Evolutionary conservation across 73 alveolate genomes (phyloP).

Genomic region (Uronychia setigera): DNA sequence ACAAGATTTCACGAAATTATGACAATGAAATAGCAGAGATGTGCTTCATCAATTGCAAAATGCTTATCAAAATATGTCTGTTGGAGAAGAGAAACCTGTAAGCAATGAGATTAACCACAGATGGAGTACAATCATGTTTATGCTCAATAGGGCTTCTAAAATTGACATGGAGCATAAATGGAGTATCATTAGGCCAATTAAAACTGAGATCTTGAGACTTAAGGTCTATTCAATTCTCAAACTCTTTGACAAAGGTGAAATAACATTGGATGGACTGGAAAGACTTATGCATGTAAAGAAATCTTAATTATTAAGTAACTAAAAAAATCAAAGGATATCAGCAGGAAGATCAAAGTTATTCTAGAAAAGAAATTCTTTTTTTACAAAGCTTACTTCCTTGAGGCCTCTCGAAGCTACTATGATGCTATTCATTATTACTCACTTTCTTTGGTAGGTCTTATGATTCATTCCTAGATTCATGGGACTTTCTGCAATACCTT

Average conservation of each 20-base stretch:
- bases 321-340: neutral
- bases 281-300: neutral
- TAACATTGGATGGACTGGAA: neutral
- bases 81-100: neutral
- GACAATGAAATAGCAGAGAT: neutral
- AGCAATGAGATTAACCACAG: neutral
- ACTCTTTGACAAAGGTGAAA: neutral
- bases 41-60: neutral
- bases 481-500: neutral
- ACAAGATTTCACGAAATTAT: neutral
- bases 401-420: neutral
- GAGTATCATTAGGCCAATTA: neutral
- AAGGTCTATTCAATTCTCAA: neutral
- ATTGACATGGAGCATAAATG: neutral
- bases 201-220: neutral
- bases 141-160: neutral
- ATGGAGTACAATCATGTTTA: neutral
- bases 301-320: no score
- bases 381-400: neutral
- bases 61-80: neutral
- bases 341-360: neutral
- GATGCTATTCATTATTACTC: neutral
- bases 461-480: neutral
- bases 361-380: neutral
- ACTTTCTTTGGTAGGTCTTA: neutral